A percentile compares a stretch with the other conserved stretches of the same genome.
These are phyloP conservation scores for Coemansia sp. DNA, from an alignment of 192 early-diverging fungal species.

Conservation along the genomic window DNA sequence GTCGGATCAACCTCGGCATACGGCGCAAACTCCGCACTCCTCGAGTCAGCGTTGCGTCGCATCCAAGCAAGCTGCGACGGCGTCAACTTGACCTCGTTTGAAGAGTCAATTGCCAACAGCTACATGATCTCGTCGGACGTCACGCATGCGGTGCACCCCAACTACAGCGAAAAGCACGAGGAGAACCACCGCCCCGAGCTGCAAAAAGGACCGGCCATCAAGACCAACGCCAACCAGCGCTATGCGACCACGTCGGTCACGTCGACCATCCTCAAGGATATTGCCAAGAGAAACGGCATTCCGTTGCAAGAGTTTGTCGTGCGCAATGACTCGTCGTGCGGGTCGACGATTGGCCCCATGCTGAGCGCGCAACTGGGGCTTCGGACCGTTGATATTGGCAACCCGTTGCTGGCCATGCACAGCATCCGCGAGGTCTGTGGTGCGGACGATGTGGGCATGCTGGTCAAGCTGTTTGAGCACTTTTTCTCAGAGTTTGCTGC, in stretches of 20 bases:
- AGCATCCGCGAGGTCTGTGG: slow-evolving; percentile 92
- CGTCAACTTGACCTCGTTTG: slow-evolving; percentile 63
- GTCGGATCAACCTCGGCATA: slow-evolving; percentile 90
- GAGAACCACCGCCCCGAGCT: slow-evolving; percentile 87
- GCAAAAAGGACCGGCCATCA: slow-evolving; percentile 94
- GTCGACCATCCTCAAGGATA: slow-evolving; percentile 69
- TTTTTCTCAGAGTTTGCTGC: slow-evolving; percentile 56
- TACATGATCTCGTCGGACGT: slow-evolving; percentile 90
- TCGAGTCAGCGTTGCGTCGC: slow-evolving; percentile 70
- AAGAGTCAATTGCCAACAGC: slow-evolving; percentile 80
- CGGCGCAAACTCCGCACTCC: slow-evolving; percentile 89
- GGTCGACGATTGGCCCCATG: slow-evolving; percentile 97
- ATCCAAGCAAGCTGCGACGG: slow-evolving; percentile 52
- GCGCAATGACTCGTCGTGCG: slow-evolving; percentile 92
- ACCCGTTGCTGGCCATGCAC: slow-evolving; percentile 96
- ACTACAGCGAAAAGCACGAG: slow-evolving; percentile 92
- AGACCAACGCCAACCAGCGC: slow-evolving; percentile 95
- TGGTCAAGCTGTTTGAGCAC: slow-evolving; percentile 78
- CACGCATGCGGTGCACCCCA: slow-evolving; percentile 89
- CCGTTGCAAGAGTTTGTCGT: slow-evolving; percentile 90
- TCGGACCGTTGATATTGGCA: slow-evolving; percentile 95
- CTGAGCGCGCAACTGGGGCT: slow-evolving; percentile 89
- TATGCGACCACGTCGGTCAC: slow-evolving; percentile 79
- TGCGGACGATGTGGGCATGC: slow-evolving; percentile 78
- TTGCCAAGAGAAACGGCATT: slow-evolving; percentile 73